Conservation (phyloP, 169 alveolate species). For the Cryptosporidium tyzzeri region DNA sequence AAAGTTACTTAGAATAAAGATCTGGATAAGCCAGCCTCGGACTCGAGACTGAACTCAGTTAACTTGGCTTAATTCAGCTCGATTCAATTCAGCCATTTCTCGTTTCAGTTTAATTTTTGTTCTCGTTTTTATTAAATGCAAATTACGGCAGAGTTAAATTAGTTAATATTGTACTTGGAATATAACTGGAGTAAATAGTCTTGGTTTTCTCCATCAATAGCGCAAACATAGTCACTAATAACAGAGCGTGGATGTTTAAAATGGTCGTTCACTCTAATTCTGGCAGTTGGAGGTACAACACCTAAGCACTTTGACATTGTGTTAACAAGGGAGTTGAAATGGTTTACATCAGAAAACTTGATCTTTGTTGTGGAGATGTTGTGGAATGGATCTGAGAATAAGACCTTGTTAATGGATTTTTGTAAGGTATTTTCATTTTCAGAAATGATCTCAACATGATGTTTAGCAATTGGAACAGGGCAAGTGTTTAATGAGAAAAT, state of each 20-base stretch:
- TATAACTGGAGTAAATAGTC: conserved; percentile 38
- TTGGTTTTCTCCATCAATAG: conserved; percentile 16
- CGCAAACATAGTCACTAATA: conserved; percentile 51
- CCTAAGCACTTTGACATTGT: conserved; percentile 63
- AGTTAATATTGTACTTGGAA: conserved; percentile 24
- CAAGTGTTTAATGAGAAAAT: conserved; percentile 29
- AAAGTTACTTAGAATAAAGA: neutral
- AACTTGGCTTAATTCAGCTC: neutral
- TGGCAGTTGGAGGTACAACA: conserved; percentile 48
- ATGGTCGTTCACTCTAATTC: conserved; percentile 56
- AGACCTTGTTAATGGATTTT: neutral
- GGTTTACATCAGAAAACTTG: conserved; percentile 35
- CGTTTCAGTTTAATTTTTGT: too few relatives aligned
- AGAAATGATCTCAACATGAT: conserved; percentile 29
- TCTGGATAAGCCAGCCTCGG: neutral
- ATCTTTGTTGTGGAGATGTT: neutral
- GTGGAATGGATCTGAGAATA: neutral
- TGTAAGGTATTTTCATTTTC: conserved; percentile 28
- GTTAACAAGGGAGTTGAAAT: conserved; percentile 23
- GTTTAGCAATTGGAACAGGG: conserved; percentile 19
- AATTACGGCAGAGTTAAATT: neutral
- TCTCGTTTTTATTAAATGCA: neutral
- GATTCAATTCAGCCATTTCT: neutral
- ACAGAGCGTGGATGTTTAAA: conserved; percentile 20
- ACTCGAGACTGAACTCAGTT: neutral